These are phyloP conservation scores for Porcisia hertigi DNA, from an alignment of 208 protist genomes.

Conservation along the genomic window DNA sequence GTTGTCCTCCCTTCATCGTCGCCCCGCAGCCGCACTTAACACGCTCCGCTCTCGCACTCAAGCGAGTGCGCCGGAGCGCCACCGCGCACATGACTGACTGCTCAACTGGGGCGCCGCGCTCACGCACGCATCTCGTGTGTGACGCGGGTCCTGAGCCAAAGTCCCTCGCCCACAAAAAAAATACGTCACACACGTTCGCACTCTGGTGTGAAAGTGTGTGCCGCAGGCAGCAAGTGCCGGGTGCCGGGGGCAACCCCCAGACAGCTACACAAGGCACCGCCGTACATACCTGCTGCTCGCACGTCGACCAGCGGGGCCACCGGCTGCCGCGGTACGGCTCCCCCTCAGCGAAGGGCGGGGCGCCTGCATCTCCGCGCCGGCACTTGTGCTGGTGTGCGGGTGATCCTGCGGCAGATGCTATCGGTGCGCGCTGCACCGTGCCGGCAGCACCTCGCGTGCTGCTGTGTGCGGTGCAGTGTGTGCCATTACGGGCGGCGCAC, in stretches of 20 bases:
- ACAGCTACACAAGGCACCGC: slow-evolving; percentile 27
- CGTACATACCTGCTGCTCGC: slow-evolving; percentile 37
- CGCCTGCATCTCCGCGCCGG: slow-evolving; percentile 27
- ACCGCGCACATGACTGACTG: slow-evolving; percentile 29
- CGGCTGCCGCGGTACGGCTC: slow-evolving; percentile 30
- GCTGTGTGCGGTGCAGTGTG: slow-evolving; percentile 8
- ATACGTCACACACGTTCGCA: slow-evolving; percentile 4
- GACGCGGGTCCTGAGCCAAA: slow-evolving; percentile 69
- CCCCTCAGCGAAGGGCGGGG: slow-evolving; percentile 22
- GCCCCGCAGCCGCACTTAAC: slow-evolving; percentile 24
- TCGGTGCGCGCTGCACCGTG: slow-evolving; percentile 12
- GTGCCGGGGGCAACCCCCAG: slow-evolving; percentile 36
- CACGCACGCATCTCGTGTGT: slow-evolving; percentile 16
- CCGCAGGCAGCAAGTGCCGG: slow-evolving; percentile 60
- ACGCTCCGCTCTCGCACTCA: not conserved
- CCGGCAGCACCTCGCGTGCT: slow-evolving; percentile 8
- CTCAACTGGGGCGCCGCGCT: slow-evolving; percentile 26
- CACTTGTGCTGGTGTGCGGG: slow-evolving; percentile 25
- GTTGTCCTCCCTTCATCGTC: slow-evolving; percentile 28
- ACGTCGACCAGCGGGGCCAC: slow-evolving; percentile 27
- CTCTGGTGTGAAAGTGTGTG: not conserved
- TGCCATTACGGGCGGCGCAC: slow-evolving; percentile 25
- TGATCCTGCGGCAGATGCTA: slow-evolving; percentile 31
- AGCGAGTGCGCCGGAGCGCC: slow-evolving; percentile 5
- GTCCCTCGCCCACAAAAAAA: slow-evolving; percentile 52